Evolutionary conservation across 176 grass and related monocot genomes (phyloP), one percentile per base, ranked within the genome.

Genomic region (Canna indica): DNA sequence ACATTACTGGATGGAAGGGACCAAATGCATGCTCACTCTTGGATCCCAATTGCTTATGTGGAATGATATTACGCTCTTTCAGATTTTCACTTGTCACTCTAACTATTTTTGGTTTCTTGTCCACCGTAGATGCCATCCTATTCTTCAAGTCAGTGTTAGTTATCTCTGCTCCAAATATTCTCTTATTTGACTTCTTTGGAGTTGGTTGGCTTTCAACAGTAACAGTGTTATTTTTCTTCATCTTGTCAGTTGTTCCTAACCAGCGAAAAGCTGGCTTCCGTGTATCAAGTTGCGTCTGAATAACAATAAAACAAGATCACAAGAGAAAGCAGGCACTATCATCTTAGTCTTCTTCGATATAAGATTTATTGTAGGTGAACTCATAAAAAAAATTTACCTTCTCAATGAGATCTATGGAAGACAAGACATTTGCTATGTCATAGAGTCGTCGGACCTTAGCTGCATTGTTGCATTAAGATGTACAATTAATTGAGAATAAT

Each of bases 371-470:
- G 26, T 8, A 52, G 67, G 30, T 0, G 61, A 26, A 80, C 3
- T 17, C 46, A 17, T 44, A 54, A 34, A 34, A 17, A 67, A 36
- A 62, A 5, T 30, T 9, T 81, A 91, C 92, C 85, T 96, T 96
- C 56, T 96, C 81, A 14, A 96, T 88, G 47, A 91, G 81, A 71
- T 88, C 83, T 76, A 96, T 53, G 9, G 92, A 91, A 47, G 88
- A 88, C 59, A 96, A 36, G 41, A 96, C 85, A 70, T 96, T 96
- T 5, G 88, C 88, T 62, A 96, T 96, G 75, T 96, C 92, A 71
- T 96, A 96, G 33, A 96, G 59, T 59, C 92, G 85, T 46, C 92
- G 76, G 22, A 96, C 88, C 75, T 88, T 96, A 73, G 88, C 88
- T 96, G 85, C 38, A 71, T 67, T 78, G 42, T 66, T 45, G 45